Base-by-base conservation (phyloP, 1,284 basidiomycete species). In the Sphagnurus paluster region DNA sequence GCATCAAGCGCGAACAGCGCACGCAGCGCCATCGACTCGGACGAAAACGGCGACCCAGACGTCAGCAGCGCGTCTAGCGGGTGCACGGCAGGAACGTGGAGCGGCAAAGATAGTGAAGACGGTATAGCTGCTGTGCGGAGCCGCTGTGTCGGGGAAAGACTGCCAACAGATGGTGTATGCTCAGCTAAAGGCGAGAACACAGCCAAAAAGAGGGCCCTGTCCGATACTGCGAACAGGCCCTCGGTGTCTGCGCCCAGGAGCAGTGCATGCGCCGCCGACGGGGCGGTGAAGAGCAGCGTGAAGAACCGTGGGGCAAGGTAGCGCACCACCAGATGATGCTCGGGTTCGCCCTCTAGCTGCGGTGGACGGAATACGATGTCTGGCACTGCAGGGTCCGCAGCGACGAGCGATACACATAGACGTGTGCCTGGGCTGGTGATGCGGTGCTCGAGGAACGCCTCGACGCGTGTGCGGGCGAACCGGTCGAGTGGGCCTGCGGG, bases 271-370 rank as follows among this genome's bases (percentile, higher is more conserved):
- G 68, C 21, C 0, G 74, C 57, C 0, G 75, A 75, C 1, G 78
- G 78, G 7, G 68, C 63, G 5, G 70, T 54, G 32, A 84, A 64
- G 17, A 84, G 59, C 19, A 77, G 65, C 1, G 71, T 72, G 62
- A 81, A 87, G 50, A 83, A 68, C 4, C 69, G 65, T 0, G 79
- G 71, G 6, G 82, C 75, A 8, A 77, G 67, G 53, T 80, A 80
- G 20, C 63, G 66, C 28, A 86, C 73, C 4, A 55, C 69, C n/a
- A 79, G 59, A 37, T 53, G 39, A 28, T 28, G 14, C 48, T 49
- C 32, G 24, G 21, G 6, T 16, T 4, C 6, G n/a, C n/a, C n/a
- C 6, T 2, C 8, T 17, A 13, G 10, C 17, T 2, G 34, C n/a
- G 29, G 23, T 30, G 21, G 37, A 29, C n/a, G 11, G 53, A 69